Percentiles rank a stretch among this genome's conserved stretches.
phyloP scores from a whole-genome alignment of 2,329 filamentous ascomycete species.

The Trichoderma citrinoviride region DNA sequence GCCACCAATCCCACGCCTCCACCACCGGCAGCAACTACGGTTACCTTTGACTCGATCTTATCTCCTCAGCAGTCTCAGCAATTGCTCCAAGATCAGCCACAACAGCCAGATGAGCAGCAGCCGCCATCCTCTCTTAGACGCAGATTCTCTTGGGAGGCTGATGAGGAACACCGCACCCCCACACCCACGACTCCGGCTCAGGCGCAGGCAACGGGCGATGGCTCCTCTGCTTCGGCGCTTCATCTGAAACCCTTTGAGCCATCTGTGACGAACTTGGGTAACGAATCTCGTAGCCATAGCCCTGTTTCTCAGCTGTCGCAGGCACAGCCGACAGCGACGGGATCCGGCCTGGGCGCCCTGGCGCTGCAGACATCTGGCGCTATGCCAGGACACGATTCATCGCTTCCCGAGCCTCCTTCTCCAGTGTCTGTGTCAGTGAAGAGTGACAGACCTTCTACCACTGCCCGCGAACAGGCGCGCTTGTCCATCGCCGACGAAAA shows the following conservation, averaged over 20 bases:
- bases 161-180: not conserved
- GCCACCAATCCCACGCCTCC: not conserved
- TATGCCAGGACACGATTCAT: constrained; percentile 26
- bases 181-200: not conserved
- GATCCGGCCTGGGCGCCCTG: constrained; percentile 8
- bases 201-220: not conserved
- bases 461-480: constrained; percentile 29
- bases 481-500: constrained; percentile 48
- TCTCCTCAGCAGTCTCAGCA: constrained; percentile 7
- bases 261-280: constrained; percentile 23
- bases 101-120: constrained; percentile 5
- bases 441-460: constrained; percentile 32
- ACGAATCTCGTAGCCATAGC: constrained; percentile 21
- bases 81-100: not conserved
- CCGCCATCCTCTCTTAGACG: constrained; percentile 26
- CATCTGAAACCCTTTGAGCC: constrained; percentile 12
- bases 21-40: not conserved
- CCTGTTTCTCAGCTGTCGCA: constrained; percentile 19
- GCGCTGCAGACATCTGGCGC: constrained; percentile 30
- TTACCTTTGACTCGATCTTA: constrained; percentile 2
- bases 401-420: constrained; percentile 42
- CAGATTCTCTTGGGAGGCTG: constrained; percentile 42
- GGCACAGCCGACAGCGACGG: constrained; percentile 16
- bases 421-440: constrained; percentile 40
- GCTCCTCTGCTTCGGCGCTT: not conserved